A percentile compares a stretch with the other conserved stretches of the same genome.
Evolutionary conservation across 2,329 filamentous ascomycete genomes (phyloP).

Genomic region (Colletotrichum plurivorum): DNA sequence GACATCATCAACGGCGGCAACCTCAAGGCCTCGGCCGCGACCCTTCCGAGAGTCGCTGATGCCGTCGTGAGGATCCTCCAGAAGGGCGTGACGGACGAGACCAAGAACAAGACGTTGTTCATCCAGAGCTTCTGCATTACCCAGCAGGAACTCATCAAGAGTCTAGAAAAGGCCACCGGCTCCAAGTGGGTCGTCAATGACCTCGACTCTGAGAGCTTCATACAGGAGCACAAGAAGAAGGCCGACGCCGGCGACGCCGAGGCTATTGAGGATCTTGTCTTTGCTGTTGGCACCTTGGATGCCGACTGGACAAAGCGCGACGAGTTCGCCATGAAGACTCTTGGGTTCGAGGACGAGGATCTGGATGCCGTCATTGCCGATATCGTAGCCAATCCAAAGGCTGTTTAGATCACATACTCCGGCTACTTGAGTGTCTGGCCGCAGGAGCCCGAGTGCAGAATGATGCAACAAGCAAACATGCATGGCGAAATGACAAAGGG

Average conservation of each 20-base stretch:
- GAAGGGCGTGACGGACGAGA: conserved; percentile 44
- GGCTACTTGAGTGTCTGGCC: background rate
- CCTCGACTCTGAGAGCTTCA: conserved; percentile 55
- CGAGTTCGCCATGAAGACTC: conserved; percentile 62
- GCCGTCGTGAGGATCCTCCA: conserved; percentile 52
- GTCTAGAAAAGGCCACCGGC: conserved; percentile 52
- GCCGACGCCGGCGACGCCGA: conserved; percentile 54
- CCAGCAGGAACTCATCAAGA: conserved; percentile 51
- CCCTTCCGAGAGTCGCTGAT: conserved; percentile 51
- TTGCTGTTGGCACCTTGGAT: conserved; percentile 62
- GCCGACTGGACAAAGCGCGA: conserved; percentile 63
- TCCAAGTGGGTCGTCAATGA: conserved; percentile 48
- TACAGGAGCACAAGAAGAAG: conserved; percentile 53
- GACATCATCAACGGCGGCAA: conserved; percentile 53
- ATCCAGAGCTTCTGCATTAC: conserved; percentile 57
- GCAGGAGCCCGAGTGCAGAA: background rate
- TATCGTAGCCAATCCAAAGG: conserved; percentile 47
- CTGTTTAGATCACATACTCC: background rate
- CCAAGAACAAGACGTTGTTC: conserved; percentile 53
- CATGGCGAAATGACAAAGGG: no score
- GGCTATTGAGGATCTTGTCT: conserved; percentile 63
- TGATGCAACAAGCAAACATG: background rate
- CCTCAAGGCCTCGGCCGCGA: conserved; percentile 51
- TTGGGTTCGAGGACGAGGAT: conserved; percentile 62
- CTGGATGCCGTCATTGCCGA: conserved; percentile 57